Conservation (phyloP, 495 filamentous ascomycete genomes). For the Mycothermus thermophilus region DNA sequence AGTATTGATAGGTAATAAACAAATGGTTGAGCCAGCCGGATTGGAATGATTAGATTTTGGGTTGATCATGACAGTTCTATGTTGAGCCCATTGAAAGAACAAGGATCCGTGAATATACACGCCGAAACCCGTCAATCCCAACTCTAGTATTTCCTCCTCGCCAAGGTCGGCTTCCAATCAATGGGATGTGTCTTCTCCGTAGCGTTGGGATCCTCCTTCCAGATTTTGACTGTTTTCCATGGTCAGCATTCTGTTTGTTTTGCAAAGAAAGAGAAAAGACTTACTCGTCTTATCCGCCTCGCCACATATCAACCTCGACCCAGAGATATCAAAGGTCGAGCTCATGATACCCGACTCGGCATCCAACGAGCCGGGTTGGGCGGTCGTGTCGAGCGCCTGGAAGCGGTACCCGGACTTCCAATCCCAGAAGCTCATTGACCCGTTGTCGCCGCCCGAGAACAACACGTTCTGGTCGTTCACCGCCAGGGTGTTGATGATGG, state of each 20-base stretch:
- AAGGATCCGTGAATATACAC: too few relatives aligned
- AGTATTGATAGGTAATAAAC: too few relatives aligned
- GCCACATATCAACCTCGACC: slow-evolving; percentile 77
- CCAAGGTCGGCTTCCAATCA: slow-evolving; percentile 81
- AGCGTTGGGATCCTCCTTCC: slow-evolving; percentile 80
- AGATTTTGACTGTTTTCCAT: slow-evolving; percentile 68
- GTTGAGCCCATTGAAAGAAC: too few relatives aligned
- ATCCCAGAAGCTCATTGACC: slow-evolving; percentile 96
- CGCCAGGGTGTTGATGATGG: slow-evolving; percentile 87
- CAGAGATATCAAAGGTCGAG: slow-evolving; percentile 78
- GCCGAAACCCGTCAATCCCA: too few relatives aligned
- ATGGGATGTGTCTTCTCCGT: slow-evolving; percentile 85
- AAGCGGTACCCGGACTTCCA: slow-evolving; percentile 95
- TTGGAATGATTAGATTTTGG: too few relatives aligned
- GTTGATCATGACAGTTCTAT: too few relatives aligned
- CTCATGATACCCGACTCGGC: slow-evolving; percentile 92
- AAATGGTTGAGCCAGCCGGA: too few relatives aligned
- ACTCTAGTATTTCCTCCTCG: slow-evolving; percentile 32
- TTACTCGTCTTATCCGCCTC: slow-evolving; percentile 90
- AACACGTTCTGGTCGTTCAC: slow-evolving; percentile 91
- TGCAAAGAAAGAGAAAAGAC: slow-evolving; percentile 9
- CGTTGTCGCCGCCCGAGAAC: slow-evolving; percentile 92
- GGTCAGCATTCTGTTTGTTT: slow-evolving; percentile 11
- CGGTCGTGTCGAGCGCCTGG: slow-evolving; percentile 75
- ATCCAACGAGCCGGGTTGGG: slow-evolving; percentile 86